phyloP scores from a whole-genome alignment of 2,329 filamentous ascomycete genomes.

The Gyromitra esculenta region DNA sequence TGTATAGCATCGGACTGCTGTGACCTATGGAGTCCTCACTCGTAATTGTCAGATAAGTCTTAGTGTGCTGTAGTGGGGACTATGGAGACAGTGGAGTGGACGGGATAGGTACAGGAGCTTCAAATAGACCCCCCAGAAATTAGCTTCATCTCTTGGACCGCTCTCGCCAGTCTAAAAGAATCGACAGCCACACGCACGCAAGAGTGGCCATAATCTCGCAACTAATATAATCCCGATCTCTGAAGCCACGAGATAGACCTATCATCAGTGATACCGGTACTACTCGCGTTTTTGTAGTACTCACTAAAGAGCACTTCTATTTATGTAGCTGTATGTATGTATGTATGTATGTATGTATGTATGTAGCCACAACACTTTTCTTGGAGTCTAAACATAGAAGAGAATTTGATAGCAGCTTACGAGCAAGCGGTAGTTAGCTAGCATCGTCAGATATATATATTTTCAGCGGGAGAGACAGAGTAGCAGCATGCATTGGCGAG shows the following conservation, averaged over 20 bases:
- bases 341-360: too few relatives aligned
- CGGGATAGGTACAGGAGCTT: too few relatives aligned
- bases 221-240: background rate
- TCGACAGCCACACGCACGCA: too few relatives aligned
- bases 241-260: background rate
- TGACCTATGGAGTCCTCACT: too few relatives aligned
- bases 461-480: background rate
- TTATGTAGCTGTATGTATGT: background rate
- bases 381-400: background rate
- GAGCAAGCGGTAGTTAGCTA: background rate
- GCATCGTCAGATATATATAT: background rate
- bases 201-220: background rate
- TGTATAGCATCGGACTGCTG: too few relatives aligned
- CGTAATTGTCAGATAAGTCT: too few relatives aligned
- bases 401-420: background rate
- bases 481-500: too few relatives aligned
- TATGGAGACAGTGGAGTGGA: too few relatives aligned
- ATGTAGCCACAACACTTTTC: background rate
- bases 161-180: too few relatives aligned
- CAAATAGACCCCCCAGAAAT: too few relatives aligned
- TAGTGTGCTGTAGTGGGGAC: too few relatives aligned
- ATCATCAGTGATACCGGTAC: background rate
- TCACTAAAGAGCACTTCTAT: background rate
- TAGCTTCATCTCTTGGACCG: too few relatives aligned
- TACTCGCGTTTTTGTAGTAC: background rate